Conservation (phyloP, 352 stramenopile genomes). For the Blastocystis sp. region DNA sequence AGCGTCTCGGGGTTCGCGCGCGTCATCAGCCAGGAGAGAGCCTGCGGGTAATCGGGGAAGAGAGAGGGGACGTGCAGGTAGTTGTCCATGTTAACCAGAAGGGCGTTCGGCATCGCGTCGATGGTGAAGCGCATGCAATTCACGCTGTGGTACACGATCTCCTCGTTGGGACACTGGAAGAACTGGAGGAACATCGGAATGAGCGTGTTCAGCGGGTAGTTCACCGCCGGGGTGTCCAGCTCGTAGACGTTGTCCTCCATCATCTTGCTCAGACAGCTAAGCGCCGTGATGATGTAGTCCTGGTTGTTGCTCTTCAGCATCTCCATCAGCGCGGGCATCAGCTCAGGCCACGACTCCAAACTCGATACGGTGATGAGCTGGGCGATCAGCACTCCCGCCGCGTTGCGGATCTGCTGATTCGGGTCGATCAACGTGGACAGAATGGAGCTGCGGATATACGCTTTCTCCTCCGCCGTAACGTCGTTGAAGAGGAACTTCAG, state of each 20-base stretch:
- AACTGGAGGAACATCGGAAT: constrained; percentile 30
- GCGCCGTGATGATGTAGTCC: neutral
- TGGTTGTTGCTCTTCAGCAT: constrained; percentile 44
- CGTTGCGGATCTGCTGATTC: constrained; percentile 6
- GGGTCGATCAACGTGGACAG: constrained; percentile 18
- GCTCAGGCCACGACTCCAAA: constrained; percentile 28
- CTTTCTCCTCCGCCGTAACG: neutral
- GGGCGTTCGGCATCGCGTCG: constrained; percentile 22
- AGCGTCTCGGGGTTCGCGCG: constrained; percentile 12
- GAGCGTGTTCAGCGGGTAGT: constrained; percentile 28
- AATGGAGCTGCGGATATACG: constrained; percentile 16
- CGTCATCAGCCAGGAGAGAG: neutral
- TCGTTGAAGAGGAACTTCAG: neutral
- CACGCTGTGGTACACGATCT: constrained; percentile 33
- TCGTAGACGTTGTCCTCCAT: constrained; percentile 44
- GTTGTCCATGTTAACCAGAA: constrained; percentile 44
- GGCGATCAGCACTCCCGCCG: neutral
- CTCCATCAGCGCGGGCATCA: constrained; percentile 4
- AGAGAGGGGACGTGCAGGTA: neutral
- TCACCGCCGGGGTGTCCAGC: constrained; percentile 4
- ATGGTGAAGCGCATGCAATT: constrained; percentile 51
- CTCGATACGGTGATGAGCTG: neutral
- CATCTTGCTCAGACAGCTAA: constrained; percentile 43
- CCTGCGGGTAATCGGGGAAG: neutral
- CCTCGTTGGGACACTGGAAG: constrained; percentile 20